Conservation (phyloP, 2,329 filamentous ascomycete genomes). For the Colletotrichum acutatum region DNA sequence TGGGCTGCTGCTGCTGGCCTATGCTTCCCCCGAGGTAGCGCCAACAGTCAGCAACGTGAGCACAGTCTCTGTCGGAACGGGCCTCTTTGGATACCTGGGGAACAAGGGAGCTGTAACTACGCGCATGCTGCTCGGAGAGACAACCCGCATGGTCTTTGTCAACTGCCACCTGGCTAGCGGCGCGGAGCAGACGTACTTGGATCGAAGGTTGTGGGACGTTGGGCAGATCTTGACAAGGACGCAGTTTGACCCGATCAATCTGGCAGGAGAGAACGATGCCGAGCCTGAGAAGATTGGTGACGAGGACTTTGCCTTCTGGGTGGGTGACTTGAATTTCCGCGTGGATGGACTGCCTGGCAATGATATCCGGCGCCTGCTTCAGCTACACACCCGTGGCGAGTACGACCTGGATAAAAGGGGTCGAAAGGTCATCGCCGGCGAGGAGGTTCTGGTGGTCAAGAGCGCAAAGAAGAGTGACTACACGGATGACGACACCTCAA, state of each 20-base stretch:
- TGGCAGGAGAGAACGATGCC: slow-evolving; percentile 73
- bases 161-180: slow-evolving; percentile 94
- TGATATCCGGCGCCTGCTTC: slow-evolving; percentile 86
- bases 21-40: slow-evolving; percentile 81
- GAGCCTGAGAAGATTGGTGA: slow-evolving; percentile 80
- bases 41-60: slow-evolving; percentile 84
- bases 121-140: slow-evolving; percentile 87
- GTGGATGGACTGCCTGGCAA: slow-evolving; percentile 89
- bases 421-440: slow-evolving; percentile 55
- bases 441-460: slow-evolving; percentile 44
- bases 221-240: slow-evolving; percentile 80
- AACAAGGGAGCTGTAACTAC: slow-evolving; percentile 93
- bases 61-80: slow-evolving; percentile 86
- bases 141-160: slow-evolving; percentile 87
- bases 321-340: slow-evolving; percentile 95
- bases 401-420: slow-evolving; percentile 67
- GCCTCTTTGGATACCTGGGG: slow-evolving; percentile 90
- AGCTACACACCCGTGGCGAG: slow-evolving; percentile 83
- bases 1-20: slow-evolving; percentile 85
- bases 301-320: slow-evolving; percentile 95
- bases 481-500: slow-evolving; percentile 57
- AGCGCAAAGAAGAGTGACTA: slow-evolving; percentile 45
- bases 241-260: slow-evolving; percentile 79
- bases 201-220: slow-evolving; percentile 91
- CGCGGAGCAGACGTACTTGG: slow-evolving; percentile 78